These are phyloP conservation scores for Cicer judaicum DNA, from an alignment of 306 rosid species.

Conservation along the genomic window DNA sequence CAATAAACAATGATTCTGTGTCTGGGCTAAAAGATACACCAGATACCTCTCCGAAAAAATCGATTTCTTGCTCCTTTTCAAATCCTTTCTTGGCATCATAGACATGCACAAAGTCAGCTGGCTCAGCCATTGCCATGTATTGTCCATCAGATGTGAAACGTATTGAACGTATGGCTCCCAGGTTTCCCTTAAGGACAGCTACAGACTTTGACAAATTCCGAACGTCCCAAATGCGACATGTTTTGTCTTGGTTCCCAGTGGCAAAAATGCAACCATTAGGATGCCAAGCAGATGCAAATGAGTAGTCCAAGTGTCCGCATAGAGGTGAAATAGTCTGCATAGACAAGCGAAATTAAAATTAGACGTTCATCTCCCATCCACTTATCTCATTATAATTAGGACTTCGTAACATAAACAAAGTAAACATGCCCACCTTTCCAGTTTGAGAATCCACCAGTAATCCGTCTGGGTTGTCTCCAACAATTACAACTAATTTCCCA, in stretches of 20 bases:
- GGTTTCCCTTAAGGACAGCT: constrained; percentile 82
- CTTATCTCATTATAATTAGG: constrained; percentile 15
- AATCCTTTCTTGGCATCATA: constrained; percentile 75
- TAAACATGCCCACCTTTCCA: constrained; percentile 73
- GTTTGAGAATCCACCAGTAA: constrained; percentile 82
- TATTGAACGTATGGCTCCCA: constrained; percentile 85
- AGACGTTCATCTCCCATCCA: constrained; percentile 22
- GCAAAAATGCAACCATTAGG: constrained; percentile 76
- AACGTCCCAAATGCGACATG: constrained; percentile 85
- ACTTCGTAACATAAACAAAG: constrained; percentile 11
- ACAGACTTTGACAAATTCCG: constrained; percentile 80
- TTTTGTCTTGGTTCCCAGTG: constrained; percentile 94
- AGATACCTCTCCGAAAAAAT: constrained; percentile 90
- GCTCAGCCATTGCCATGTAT: constrained; percentile 89
- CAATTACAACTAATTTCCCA: constrained; percentile 72
- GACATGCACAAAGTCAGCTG: constrained; percentile 90
- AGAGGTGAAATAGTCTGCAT: constrained; percentile 64
- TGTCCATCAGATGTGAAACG: constrained; percentile 81
- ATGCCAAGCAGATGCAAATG: constrained; percentile 95
- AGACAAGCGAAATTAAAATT: constrained; percentile 42
- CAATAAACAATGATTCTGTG: constrained; percentile 80
- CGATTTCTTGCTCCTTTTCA: constrained; percentile 80
- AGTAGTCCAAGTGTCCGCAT: constrained; percentile 81
- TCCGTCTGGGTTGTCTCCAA: constrained; percentile 89
- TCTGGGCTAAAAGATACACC: constrained; percentile 96